phyloP scores from a whole-genome alignment of 306 rosid species.

The Calophaca sinica region DNA sequence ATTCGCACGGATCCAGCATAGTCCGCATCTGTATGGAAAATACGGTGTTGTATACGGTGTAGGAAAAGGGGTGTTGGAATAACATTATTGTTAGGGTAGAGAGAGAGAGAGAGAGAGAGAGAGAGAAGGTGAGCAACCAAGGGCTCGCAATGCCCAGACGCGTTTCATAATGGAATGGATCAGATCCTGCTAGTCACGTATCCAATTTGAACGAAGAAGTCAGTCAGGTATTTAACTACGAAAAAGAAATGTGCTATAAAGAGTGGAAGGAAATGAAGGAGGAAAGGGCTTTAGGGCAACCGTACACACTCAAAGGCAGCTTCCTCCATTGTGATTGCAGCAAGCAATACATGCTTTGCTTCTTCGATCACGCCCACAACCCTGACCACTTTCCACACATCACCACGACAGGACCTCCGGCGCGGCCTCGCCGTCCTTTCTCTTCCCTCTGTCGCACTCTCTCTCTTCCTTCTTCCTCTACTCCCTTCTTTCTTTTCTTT shows the following conservation, averaged over 20 bases:
- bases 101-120: too few relatives aligned
- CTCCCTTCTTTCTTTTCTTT: too few relatives aligned
- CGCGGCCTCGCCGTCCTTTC: too few relatives aligned
- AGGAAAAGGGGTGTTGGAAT: too few relatives aligned
- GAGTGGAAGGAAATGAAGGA: background rate
- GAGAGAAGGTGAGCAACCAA: constrained; percentile 52
- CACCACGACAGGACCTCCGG: too few relatives aligned
- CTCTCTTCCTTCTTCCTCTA: too few relatives aligned
- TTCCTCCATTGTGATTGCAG: constrained; percentile 61
- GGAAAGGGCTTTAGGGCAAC: constrained; percentile 5
- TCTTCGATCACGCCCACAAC: constrained; percentile 17
- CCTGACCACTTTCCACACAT: background rate
- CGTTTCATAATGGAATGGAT: constrained; percentile 80
- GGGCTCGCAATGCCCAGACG: constrained; percentile 70
- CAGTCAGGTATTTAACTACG: too few relatives aligned
- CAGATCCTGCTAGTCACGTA: constrained; percentile 56
- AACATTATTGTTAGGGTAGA: too few relatives aligned
- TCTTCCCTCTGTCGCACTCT: too few relatives aligned
- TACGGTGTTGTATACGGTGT: too few relatives aligned
- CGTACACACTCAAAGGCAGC: constrained; percentile 64
- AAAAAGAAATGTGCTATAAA: background rate
- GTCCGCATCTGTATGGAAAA: too few relatives aligned
- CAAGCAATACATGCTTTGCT: background rate
- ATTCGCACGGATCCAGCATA: too few relatives aligned
- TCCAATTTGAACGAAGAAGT: background rate